Evolutionary conservation across 75 land plant genomes (phyloP).

Genomic region (Azolla pinnata): DNA sequence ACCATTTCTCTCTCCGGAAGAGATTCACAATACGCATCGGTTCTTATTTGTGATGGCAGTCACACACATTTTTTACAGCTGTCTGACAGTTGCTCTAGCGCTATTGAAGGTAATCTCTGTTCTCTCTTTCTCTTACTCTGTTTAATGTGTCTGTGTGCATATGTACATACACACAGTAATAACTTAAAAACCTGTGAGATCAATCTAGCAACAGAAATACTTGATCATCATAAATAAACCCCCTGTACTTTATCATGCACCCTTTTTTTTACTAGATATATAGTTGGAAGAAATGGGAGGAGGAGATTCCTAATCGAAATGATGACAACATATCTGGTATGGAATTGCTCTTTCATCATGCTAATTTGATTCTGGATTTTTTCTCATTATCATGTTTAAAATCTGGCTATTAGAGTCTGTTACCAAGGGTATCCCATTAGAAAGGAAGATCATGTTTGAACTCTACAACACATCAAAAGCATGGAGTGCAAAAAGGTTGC

Average conservation of each 20-base stretch:
- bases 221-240: too few relatives aligned
- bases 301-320: conserved; percentile 19
- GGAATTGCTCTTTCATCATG: background rate
- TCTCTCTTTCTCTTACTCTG: too few relatives aligned
- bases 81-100: conserved; percentile 47
- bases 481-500: conserved; percentile 67
- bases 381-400: too few relatives aligned
- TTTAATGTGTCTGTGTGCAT: too few relatives aligned
- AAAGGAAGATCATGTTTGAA: conserved; percentile 63
- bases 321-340: conserved; percentile 38
- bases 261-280: conserved; percentile 43
- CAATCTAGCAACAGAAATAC: too few relatives aligned
- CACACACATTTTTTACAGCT: conserved; percentile 67
- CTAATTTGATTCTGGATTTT: too few relatives aligned
- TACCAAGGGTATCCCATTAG: conserved; percentile 3
- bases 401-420: too few relatives aligned
- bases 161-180: too few relatives aligned
- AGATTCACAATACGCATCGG: conserved; percentile 64
- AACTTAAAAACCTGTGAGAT: too few relatives aligned
- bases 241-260: too few relatives aligned
- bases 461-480: conserved; percentile 74
- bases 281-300: conserved; percentile 89
- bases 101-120: conserved; percentile 77
- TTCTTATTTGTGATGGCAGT: conserved; percentile 65
- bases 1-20: conserved; percentile 58